Conservation (phyloP, 2,329 filamentous ascomycete genomes). For the Nemania sp. region DNA sequence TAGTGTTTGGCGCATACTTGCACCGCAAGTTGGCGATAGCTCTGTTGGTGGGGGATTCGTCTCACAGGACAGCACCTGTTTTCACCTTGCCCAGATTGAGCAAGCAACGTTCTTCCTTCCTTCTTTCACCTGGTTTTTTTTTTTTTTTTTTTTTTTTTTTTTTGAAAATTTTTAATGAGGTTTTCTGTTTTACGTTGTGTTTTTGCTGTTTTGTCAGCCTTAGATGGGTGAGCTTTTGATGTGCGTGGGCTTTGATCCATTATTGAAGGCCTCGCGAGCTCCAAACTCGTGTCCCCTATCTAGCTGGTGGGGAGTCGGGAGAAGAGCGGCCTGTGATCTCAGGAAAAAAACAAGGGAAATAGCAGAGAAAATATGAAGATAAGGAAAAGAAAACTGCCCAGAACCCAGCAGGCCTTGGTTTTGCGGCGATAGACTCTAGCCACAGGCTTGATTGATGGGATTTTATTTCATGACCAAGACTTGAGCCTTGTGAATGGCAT, state of each 20-base stretch:
- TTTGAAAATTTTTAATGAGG: not conserved
- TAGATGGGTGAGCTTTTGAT: not conserved
- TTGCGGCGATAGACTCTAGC: not conserved
- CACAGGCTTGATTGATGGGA: not conserved
- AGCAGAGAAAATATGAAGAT: not conserved
- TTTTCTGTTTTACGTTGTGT: constrained; percentile 6
- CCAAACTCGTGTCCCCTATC: no score
- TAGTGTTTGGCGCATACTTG: no score
- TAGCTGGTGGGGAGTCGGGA: no score
- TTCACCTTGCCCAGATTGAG: not conserved
- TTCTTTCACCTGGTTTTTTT: not conserved
- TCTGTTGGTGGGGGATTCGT: not conserved
- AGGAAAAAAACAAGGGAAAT: not conserved
- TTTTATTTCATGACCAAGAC: constrained; percentile 41
- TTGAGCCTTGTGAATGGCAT: constrained; percentile 37
- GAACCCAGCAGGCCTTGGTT: not conserved
- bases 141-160: not conserved
- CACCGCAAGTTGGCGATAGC: no score
- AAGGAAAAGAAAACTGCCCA: not conserved
- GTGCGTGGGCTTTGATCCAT: no score
- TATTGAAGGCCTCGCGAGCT: no score
- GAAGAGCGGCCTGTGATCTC: no score
- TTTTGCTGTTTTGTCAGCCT: not conserved
- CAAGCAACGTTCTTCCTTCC: not conserved
- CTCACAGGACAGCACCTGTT: not conserved